Percentiles rank a stretch among this genome's conserved stretches.
Evolutionary conservation across 2,329 filamentous ascomycete genomes (phyloP).

Genomic region (Endocalyx cinctus): DNA sequence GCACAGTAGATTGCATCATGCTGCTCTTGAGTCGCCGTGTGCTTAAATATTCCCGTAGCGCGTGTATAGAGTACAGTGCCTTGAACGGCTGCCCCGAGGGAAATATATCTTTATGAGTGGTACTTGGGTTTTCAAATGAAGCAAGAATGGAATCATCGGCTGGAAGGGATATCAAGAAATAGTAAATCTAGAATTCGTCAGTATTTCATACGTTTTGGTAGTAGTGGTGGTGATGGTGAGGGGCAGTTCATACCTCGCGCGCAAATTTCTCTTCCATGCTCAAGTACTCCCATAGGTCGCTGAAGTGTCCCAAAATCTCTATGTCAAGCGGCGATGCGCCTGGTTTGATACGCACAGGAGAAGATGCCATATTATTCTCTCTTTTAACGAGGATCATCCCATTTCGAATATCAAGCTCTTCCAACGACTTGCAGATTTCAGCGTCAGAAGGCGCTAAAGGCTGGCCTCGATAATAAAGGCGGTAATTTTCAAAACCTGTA

Average conservation of each 20-base stretch:
- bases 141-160: constrained; percentile 59
- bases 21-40: constrained; percentile 24
- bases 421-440: constrained; percentile 57
- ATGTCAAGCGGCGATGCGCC: constrained; percentile 64
- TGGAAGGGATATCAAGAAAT: constrained; percentile 67
- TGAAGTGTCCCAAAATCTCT: constrained; percentile 77
- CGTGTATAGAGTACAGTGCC: constrained; percentile 67
- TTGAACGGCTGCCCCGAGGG: constrained; percentile 66
- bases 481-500: constrained; percentile 73
- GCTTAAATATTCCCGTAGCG: constrained; percentile 59
- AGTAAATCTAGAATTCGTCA: constrained; percentile 50
- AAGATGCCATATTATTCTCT: constrained; percentile 42
- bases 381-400: constrained; percentile 64
- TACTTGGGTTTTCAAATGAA: constrained; percentile 49
- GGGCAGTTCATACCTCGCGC: constrained; percentile 52
- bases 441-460: constrained; percentile 58
- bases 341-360: constrained; percentile 40
- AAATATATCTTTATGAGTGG: constrained; percentile 60
- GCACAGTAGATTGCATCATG: constrained; percentile 19
- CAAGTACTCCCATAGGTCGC: constrained; percentile 77
- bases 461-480: constrained; percentile 65
- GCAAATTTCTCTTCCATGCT: constrained; percentile 67
- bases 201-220: constrained; percentile 3
- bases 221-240: no score
- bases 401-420: constrained; percentile 61